A percentile compares a stretch with the other conserved stretches of the same genome.
phyloP scores from a whole-genome alignment of 176 grass and related monocot species.

The Musa troglodytarum region DNA sequence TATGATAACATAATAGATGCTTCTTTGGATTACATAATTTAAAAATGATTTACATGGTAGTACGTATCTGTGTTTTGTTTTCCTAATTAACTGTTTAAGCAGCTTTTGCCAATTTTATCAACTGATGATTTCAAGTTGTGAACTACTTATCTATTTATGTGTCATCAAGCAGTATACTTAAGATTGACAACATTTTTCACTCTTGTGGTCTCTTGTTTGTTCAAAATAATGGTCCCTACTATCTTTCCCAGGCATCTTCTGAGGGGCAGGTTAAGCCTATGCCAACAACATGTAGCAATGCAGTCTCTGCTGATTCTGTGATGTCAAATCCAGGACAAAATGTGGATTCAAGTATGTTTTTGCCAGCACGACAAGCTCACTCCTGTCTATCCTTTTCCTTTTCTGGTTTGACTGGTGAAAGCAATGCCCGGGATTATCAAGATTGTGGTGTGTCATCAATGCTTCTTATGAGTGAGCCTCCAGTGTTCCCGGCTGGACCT shows the following conservation, averaged over 20 bases:
- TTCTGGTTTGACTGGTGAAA: conserved; percentile 87
- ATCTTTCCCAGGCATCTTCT: conserved; percentile 21
- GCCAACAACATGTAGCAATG: conserved; percentile 33
- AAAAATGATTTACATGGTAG: not conserved
- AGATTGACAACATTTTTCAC: too few relatives aligned
- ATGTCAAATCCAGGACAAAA: conserved; percentile 56
- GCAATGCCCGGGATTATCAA: conserved; percentile 68
- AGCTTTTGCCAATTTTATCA: not conserved
- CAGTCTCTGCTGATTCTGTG: conserved; percentile 55
- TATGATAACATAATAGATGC: not conserved
- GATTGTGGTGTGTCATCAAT: conserved; percentile 75
- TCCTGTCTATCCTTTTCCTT: conserved; percentile 72
- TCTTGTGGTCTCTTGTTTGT: not conserved
- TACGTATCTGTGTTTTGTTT: too few relatives aligned
- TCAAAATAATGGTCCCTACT: not conserved
- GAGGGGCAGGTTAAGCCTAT: conserved; percentile 30
- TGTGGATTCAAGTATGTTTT: conserved; percentile 54
- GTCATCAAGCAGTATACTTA: too few relatives aligned
- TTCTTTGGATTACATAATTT: not conserved
- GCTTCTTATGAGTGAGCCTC: conserved; percentile 67
- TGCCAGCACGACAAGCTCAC: conserved; percentile 47
- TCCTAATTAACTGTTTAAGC: too few relatives aligned
- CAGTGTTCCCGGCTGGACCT: conserved; percentile 49
- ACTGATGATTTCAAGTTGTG: not conserved
- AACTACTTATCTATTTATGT: too few relatives aligned